Evolutionary conservation across 768 basidiomycete genomes (phyloP).

Genomic region (Xerocomus spinulosus): DNA sequence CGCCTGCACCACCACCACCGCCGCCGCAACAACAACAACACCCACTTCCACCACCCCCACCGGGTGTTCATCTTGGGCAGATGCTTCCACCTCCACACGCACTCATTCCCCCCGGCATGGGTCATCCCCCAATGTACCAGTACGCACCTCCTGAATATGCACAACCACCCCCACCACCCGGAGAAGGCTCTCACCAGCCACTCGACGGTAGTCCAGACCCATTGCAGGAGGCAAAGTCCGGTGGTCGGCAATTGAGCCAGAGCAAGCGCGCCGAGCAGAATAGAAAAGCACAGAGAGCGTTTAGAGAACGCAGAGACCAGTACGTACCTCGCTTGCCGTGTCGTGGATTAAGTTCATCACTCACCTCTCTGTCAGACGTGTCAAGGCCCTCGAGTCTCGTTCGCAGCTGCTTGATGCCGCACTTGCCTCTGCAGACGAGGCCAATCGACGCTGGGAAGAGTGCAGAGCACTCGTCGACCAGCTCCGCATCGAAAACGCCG

Average conservation of each 20-base stretch:
- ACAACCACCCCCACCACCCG: slow-evolving; percentile 26
- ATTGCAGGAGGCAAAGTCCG: slow-evolving; percentile 11
- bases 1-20: slow-evolving; percentile 5
- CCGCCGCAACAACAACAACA: slow-evolving; percentile 21
- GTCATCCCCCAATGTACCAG: slow-evolving; percentile 30
- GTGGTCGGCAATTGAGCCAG: slow-evolving; percentile 60
- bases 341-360: slow-evolving; percentile 2
- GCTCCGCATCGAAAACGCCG: slow-evolving; percentile 78
- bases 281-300: slow-evolving; percentile 89
- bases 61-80: slow-evolving; percentile 43
- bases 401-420: slow-evolving; percentile 84
- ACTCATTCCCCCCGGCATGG: slow-evolving; percentile 42
- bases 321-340: slow-evolving; percentile 33
- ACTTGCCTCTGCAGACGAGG: slow-evolving; percentile 81
- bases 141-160: slow-evolving; percentile 32
- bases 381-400: slow-evolving; percentile 81
- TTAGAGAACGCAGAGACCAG: slow-evolving; percentile 87
- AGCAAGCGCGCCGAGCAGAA: slow-evolving; percentile 94
- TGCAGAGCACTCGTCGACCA: slow-evolving; percentile 88
- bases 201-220: slow-evolving; percentile 16
- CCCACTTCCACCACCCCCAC: slow-evolving; percentile 33
- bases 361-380: slow-evolving; percentile 51
- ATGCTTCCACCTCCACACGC: slow-evolving; percentile 52
- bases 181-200: slow-evolving; percentile 26
- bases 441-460: slow-evolving; percentile 86